Base-by-base conservation (phyloP, 2,329 filamentous ascomycete species). In the Pestalotiopsis sp. region DNA sequence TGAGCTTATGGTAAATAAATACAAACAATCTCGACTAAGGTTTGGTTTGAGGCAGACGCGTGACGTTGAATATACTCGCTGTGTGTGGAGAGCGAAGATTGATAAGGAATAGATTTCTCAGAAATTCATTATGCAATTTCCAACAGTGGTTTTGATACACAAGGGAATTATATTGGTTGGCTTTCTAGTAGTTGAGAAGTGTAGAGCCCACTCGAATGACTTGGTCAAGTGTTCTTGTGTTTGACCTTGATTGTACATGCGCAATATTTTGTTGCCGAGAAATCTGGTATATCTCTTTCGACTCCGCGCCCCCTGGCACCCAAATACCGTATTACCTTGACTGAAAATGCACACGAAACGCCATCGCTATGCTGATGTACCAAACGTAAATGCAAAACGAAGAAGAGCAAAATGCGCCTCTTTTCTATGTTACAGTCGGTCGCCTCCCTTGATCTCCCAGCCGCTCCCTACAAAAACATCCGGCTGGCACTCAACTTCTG, bases 401-500 rank as follows among this genome's bases (percentile, higher is more conserved):
- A n/a, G 17, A 23, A 58, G 20, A 58, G 12, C 23, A 27, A 5
- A 13, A 36, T 12, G 57, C 23, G 11, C 57, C 25, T n/a, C 14
- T 36, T 23, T 5, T 59, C 4, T n/a, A 27, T 36, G 17, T 36
- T 36, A 31, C 17, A 27, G 4, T 23, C 31, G 9, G 7, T 36
- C 14, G 7, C 23, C 6, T 59, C 57, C 9, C 11, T 23, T 4
- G 2, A 27, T 17, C 23, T 27, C 27, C 38, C 23, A 14, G 11
- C 25, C 65, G 25, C 4, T 36, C n/a, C 3, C 60, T 41, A 70
- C 20, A 70, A 52, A 58, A 38, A 68, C 12, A 25, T 65, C 9
- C 67, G 66, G 41, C 65, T 73, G 17, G 68, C 69, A 63, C 74
- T 75, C 59, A 77, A 66, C 68, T 72, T 69, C 68, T 74, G 72